Evolutionary conservation across 352 stramenopile species (phyloP), one percentile per base, ranked within the genome.

Genomic region (Phytophthora hibernalis): DNA sequence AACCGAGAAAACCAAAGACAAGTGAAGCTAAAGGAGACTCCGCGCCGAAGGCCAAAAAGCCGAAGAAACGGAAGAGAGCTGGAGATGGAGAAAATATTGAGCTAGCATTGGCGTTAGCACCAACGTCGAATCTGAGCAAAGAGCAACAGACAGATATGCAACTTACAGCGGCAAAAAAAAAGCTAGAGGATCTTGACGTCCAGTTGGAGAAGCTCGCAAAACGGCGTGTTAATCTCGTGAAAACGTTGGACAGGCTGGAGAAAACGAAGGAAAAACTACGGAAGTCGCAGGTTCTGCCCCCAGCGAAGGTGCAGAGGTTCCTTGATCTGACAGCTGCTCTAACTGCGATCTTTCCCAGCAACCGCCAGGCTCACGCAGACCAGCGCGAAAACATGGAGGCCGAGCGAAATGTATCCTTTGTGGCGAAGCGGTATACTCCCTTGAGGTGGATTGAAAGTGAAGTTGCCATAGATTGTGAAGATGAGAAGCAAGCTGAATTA

Each of bases 131-230:
- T 13, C 58, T 76, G 42, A 64, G 54, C 33, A 67, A 73, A 45
- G 80, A 80, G 21, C 67, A 85, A 35, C 56, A 86, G 24, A 72
- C 79, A 5, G 74, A 85, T 31, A 61, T 76, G 48, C 56, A 91
- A 15, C 62, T 91, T 28, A 70, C 74, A 55, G 48, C 72, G 9
- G 61, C 84, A 16, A 64, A 61, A 12, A 69, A 76, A 30, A 82
- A 91, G 59, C 61, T 91, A 3, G 68, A 65, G 42, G 53, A 87
- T 21, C 44, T 91, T 18, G 78, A 89, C 30, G 70, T 47, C 2
- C 69, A 89, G 50, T 71, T 91, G 40, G 63, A 66, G 5, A 85
- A 79, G 37, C 59, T 91, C 2, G 16, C 68, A 12, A 87, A 89
- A 56, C 77, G 76, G 49, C 68, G 78, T 26, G 26, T 28, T 2